Percentiles rank a stretch among this genome's conserved stretches.
Conservation (phyloP, 164 flowering plant genomes). For the Chimonanthus praecox region DNA sequence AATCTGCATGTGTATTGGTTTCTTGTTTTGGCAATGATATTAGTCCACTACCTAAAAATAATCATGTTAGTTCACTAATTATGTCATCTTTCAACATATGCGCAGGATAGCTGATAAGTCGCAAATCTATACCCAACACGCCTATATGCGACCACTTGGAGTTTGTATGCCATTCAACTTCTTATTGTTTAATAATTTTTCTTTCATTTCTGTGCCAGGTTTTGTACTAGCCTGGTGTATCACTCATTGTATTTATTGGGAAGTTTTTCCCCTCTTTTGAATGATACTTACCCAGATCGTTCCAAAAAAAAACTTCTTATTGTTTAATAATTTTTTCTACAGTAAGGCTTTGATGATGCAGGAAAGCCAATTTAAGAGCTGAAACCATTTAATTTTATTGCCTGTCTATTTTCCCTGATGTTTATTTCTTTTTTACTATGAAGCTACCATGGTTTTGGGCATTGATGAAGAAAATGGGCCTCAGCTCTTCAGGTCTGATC, state of each 20-base stretch:
- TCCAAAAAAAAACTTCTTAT: too few species aligned
- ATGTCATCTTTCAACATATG: not conserved
- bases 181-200: not conserved
- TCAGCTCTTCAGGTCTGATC: slow-evolving; percentile 90
- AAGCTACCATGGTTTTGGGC: slow-evolving; percentile 93
- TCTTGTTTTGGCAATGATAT: too few species aligned
- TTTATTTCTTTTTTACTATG: slow-evolving; percentile 10
- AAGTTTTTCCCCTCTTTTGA: too few species aligned
- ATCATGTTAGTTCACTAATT: not conserved
- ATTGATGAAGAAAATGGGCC: slow-evolving; percentile 96
- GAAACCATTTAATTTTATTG: not conserved
- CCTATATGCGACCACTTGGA: slow-evolving; percentile 99
- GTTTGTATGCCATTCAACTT: slow-evolving; percentile 48
- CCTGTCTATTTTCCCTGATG: not conserved
- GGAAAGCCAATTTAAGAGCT: not conserved
- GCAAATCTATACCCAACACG: slow-evolving; percentile 96
- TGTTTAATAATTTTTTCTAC: not conserved
- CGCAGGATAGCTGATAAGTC: slow-evolving; percentile 98
- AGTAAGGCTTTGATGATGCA: too few species aligned
- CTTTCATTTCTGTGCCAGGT: too few species aligned
- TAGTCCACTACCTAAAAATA: too few species aligned
- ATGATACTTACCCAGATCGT: too few species aligned
- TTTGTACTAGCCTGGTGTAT: too few species aligned
- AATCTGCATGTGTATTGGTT: too few species aligned
- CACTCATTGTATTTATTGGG: too few species aligned